Evolutionary conservation across 441 rosid species (phyloP), one percentile per base, ranked within the genome.

Genomic region (Pelargonium citronellum): DNA sequence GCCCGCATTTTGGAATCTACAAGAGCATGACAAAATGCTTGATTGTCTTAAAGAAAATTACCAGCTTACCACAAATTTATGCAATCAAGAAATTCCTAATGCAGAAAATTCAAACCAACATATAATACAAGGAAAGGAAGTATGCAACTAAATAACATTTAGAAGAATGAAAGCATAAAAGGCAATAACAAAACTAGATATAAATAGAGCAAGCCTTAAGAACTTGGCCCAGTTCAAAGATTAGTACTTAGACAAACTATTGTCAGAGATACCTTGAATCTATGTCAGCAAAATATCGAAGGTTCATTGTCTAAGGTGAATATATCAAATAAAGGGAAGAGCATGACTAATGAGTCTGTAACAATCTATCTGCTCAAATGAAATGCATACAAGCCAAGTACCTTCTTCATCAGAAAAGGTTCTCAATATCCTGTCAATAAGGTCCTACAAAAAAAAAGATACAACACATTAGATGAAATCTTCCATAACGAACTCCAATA

Each of bases 331-430:
- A n/a, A 64, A n/a, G 19, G 1, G 19, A 64, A 30, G 16, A 62
- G 34, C 34, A 6, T n/a, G 7, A 63, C 19, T 63, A 0, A 4
- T 64, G 65, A 64, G 44, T 8, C 27, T 61, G 44, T 15, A 43
- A 49, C 27, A 27, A 67, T 64, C 22, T 16, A 15, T 24, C 44
- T 64, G 2, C 16, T 64, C 67, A 27, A 64, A 6, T 4, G 37
- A 67, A 15, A 41, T 11, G 61, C 68, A 43, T 39, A 79, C 49
- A 66, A 9, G 71, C 19, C 3, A 41, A 16, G 76, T 78, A 92
- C 99, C 99, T 83, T 82, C 89, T 49, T 85, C 96, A 71, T 88
- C 91, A 6, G 96, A 78, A 10, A 95, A 88, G 75, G 83, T 80
- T 34, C 76, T 70, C 74, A 92, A 78, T 72, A 92, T 90, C 77